These are phyloP conservation scores for Penicillium paradoxum DNA, from an alignment of 495 filamentous ascomycete species.

Conservation along the genomic window DNA sequence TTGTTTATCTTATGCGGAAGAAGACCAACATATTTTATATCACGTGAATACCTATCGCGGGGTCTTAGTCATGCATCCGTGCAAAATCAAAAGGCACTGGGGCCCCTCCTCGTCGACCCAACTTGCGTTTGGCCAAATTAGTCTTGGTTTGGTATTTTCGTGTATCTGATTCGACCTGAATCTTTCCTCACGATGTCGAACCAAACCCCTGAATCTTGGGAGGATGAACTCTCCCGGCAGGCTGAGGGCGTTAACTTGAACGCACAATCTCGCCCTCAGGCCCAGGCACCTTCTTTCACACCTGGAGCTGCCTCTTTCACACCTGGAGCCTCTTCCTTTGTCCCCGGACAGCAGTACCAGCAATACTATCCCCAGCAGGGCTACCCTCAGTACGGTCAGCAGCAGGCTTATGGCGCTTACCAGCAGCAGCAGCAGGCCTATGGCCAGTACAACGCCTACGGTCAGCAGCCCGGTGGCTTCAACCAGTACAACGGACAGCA, in stretches of 20 bases:
- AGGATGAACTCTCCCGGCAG: slow-evolving; percentile 86
- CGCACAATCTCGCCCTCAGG: slow-evolving; percentile 67
- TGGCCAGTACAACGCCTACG: slow-evolving; percentile 46
- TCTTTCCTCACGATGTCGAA: slow-evolving; percentile 61
- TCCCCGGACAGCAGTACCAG: slow-evolving; percentile 64
- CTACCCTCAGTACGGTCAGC: slow-evolving; percentile 29
- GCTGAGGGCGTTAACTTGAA: slow-evolving; percentile 81
- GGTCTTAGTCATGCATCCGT: slow-evolving; percentile 43
- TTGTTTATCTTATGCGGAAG: neutral
- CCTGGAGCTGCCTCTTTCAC: slow-evolving; percentile 78
- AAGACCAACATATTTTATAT: neutral
- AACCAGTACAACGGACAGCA: slow-evolving; percentile 54
- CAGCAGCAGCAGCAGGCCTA: slow-evolving; percentile 39
- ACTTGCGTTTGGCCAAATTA: slow-evolving; percentile 9
- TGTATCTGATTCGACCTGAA: slow-evolving; percentile 25
- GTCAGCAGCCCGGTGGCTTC: slow-evolving; percentile 48
- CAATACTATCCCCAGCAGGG: slow-evolving; percentile 46
- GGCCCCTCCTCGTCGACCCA: slow-evolving; percentile 17
- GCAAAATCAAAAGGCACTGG: slow-evolving; percentile 23
- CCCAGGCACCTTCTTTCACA: slow-evolving; percentile 46
- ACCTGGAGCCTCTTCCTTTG: slow-evolving; percentile 70
- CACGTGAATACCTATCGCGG: slow-evolving; percentile 25
- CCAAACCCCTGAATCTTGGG: slow-evolving; percentile 82
- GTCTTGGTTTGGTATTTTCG: slow-evolving; percentile 19
- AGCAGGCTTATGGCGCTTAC: slow-evolving; percentile 48